A percentile compares a stretch with the other conserved stretches of the same genome.
These are phyloP conservation scores for Mesembryanthemum crystallinum DNA, from an alignment of 148 eudicot species.

Conservation along the genomic window DNA sequence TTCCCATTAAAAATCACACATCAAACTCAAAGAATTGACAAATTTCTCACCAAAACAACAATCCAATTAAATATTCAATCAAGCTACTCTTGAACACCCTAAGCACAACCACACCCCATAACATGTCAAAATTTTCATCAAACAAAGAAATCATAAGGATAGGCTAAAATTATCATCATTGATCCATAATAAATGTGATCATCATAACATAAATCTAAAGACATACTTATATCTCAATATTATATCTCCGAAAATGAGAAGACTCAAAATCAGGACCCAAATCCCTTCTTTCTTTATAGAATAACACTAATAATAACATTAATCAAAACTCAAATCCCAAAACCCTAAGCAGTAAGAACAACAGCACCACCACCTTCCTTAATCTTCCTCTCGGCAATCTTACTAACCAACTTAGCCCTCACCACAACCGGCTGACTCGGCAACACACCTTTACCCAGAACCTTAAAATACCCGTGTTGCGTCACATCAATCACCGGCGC, in stretches of 20 bases:
- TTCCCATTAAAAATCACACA: no score
- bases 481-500: conserved; percentile 41
- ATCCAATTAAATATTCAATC: no score
- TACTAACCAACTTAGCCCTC: conserved; percentile 40
- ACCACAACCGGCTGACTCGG: conserved; percentile 42
- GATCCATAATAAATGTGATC: background rate
- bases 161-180: no score
- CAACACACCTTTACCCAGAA: conserved; percentile 43
- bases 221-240: background rate
- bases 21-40: no score
- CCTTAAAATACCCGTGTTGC: conserved; percentile 47
- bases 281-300: background rate
- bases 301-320: background rate
- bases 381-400: conserved; percentile 59
- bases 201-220: conserved; percentile 1
- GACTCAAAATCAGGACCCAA: background rate
- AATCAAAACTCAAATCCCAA: background rate
- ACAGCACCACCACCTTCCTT: conserved; percentile 53
- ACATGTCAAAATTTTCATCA: no score
- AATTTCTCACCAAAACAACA: no score
- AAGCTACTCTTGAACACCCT: no score
- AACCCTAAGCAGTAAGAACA: conserved; percentile 47
- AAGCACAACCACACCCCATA: no score
- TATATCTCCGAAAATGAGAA: background rate
- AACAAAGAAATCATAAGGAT: no score